phyloP scores from a whole-genome alignment of 1,139 yeast species.

The Pichia sp. region DNA sequence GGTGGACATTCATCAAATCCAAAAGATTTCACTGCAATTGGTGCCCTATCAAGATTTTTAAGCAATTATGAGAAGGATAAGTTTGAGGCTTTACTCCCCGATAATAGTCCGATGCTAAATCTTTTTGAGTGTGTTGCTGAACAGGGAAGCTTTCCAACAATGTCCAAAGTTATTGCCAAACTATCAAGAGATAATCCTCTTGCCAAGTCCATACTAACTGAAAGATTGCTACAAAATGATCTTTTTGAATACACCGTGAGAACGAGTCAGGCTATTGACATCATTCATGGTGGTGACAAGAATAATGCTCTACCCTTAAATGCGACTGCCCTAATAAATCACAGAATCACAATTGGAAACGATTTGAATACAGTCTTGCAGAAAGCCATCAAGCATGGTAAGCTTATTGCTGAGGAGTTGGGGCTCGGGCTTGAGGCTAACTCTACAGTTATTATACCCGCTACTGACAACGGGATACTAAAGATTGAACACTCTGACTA shows the following conservation, averaged over 20 bases:
- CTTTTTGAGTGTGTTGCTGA: slow-evolving; percentile 43
- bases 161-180: slow-evolving; percentile 2
- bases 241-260: slow-evolving; percentile 35
- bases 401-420: slow-evolving; percentile 36
- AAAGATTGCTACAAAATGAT: slow-evolving; percentile 21
- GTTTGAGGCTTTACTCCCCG: slow-evolving; percentile 36
- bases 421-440: slow-evolving; percentile 38
- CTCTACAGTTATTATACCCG: slow-evolving; percentile 27
- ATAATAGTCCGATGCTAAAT: slow-evolving; percentile 42
- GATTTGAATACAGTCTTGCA: slow-evolving; percentile 28
- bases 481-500: slow-evolving; percentile 27
- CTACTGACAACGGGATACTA: slow-evolving; percentile 39
- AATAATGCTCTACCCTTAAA: slow-evolving; percentile 50
- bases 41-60: slow-evolving; percentile 52
- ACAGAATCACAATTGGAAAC: slow-evolving; percentile 37
- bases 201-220: slow-evolving; percentile 34
- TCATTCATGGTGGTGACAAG: slow-evolving; percentile 54
- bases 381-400: slow-evolving; percentile 26
- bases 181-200: slow-evolving; percentile 9
- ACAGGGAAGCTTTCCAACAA: slow-evolving; percentile 18
- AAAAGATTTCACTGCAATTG: slow-evolving; percentile 63
- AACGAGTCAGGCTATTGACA: slow-evolving; percentile 56
- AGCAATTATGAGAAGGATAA: slow-evolving; percentile 42
- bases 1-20: slow-evolving; percentile 75
- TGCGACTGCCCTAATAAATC: slow-evolving; percentile 42